phyloP scores from a whole-genome alignment of 2,329 filamentous ascomycete species.

The Colletotrichum sp. region DNA sequence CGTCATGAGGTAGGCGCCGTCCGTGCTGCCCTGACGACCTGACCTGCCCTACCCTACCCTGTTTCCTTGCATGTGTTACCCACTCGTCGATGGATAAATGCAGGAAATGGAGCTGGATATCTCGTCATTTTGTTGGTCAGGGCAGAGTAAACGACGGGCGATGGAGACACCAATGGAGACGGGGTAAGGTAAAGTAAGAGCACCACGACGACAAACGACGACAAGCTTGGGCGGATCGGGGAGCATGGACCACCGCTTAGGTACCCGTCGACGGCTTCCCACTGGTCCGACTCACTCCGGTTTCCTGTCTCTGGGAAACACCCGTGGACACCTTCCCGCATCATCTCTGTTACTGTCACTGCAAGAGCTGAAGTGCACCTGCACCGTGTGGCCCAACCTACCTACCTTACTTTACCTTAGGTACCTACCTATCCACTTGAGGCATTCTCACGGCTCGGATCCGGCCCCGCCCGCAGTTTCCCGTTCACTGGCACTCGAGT shows the following conservation, averaged over 20 bases:
- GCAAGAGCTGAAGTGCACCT: neutral
- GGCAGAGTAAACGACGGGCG: neutral
- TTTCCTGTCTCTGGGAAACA: constrained; percentile 8
- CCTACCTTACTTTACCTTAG: too few species aligned
- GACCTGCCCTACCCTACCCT: neutral
- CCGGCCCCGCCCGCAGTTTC: neutral
- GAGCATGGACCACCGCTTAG: constrained; percentile 21
- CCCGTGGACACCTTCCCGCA: too few species aligned
- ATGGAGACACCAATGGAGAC: neutral
- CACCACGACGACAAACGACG: neutral
- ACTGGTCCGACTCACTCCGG: constrained; percentile 6
- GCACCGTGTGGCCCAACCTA: neutral
- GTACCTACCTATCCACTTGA: neutral
- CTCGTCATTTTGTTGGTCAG: constrained; percentile 14
- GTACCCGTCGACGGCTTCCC: neutral
- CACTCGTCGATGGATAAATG: neutral
- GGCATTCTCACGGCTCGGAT: neutral
- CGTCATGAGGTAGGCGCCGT: neutral
- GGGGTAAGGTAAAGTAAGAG: neutral
- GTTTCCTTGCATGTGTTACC: neutral
- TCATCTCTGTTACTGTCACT: too few species aligned
- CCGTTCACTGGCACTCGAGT: neutral
- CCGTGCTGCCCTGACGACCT: neutral
- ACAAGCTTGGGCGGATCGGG: neutral
- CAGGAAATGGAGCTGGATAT: neutral